Evolutionary conservation across 2,329 filamentous ascomycete genomes (phyloP), one percentile per base, ranked within the genome.

Genomic region (Amesomyces nigricolor): DNA sequence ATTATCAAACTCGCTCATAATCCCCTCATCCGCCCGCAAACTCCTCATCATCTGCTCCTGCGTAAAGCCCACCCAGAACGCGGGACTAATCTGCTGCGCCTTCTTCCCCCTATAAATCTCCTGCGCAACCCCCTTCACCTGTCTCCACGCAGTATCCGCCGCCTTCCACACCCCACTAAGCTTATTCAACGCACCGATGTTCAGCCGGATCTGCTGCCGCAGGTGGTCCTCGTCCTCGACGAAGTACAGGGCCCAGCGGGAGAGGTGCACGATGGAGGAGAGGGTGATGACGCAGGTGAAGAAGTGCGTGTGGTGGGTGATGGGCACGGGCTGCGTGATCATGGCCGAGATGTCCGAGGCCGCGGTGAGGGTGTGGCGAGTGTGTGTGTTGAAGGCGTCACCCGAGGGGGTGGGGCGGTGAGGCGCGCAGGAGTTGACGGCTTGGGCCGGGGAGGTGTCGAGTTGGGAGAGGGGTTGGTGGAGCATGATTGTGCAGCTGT

Each of bases 201-300:
- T 91, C 13, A 95, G 79, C 0, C 86, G 82, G 51, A 95, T 87
- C 63, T 83, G 85, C 71, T 90, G 88, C 60, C 85, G 86, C 61
- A 87, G 77, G 64, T 82, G 82, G 59, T 84, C 84, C 65, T 85
- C 83, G 62, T 83, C 79, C 58, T 78, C 77, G 46, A 85, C 75
- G 52, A 80, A 81, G 66, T 81, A 81, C 17, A 85, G 75, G 51
- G 75, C 85, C 82, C 89, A 95, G 60, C 88, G 88, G 53, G 86
- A 89, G 22, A 95, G 77, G 65, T 94, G 88, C 4, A 92, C 87
- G 63, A 91, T 87, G 6, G 88, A 89, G 16, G 86, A 87, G 51
- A 92, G 75, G 1, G 88, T 88, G 48, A 94, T 75, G 39, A 88
- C 85, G 66, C 89, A 94, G 35, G 86, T 88, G 72, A 94, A 91